Evolutionary conservation across 495 filamentous ascomycete species (phyloP), one percentile per base, ranked within the genome.

Genomic region (Neurospora terricola): DNA sequence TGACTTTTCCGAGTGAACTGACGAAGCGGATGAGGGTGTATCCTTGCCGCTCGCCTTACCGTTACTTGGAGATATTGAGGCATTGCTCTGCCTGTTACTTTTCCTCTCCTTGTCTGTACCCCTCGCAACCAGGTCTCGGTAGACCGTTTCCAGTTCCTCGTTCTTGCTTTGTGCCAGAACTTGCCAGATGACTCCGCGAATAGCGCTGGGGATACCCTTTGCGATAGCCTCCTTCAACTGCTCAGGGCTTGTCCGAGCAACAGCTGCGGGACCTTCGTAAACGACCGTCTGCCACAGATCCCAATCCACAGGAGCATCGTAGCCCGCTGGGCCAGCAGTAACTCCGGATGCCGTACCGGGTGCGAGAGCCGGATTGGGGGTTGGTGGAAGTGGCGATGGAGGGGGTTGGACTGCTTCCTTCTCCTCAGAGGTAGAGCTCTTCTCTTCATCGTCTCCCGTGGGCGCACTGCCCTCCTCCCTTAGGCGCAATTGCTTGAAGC

Each of bases 141-240:
- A 99, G 2, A 94, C 88, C n/a, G 85, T 86, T 80, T 98, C 96
- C 21, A 98, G 83, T 38, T 97, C 95, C 70, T 94, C 90, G 75
- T 92, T 94, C 79, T 94, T 95, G 82, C 94, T 97, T 78, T 97
- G 92, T 5, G 96, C 94, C 76, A 99, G 81, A 14, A 97, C 94
- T 81, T 99, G 96, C 96, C 96, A 99, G 36, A 99, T 93, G 12
- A 98, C 96, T 27, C 96, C 96, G 68, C 96, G 89, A 72, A 99
- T 96, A 21, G 94, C 96, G 76, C 91, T 93, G 3, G 96, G 96
- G 72, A 99, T 98, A 48, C 96, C 96, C 69, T 92, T 91, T 43
- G 96, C 93, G 73, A 98, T 97, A 11, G 96, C 94, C 72, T 87
- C 88, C 78, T 94, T 97, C 71, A 99, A 82, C 77, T 97, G 94